Base-by-base conservation (phyloP, 371 early-diverging fungal genomes). In the Umbelopsis sp. region DNA sequence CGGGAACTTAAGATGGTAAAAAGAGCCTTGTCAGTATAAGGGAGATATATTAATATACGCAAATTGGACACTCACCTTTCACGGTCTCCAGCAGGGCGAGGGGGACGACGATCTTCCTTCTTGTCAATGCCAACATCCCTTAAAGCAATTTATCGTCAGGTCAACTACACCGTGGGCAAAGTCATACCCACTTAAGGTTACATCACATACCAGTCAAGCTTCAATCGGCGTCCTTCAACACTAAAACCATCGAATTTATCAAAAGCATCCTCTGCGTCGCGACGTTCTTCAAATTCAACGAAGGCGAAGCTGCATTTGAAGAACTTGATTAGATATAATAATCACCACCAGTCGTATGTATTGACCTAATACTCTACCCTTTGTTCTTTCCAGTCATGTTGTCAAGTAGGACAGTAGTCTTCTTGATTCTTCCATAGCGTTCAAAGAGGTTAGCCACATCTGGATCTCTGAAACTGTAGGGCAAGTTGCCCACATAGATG, bases 401-500 rank as follows among this genome's bases (percentile, higher is more conserved):
- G 70, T 93, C 93, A 70, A 87, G 70, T 18, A 91, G 92, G 25
- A 93, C 89, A 41, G 92, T 90, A 37, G 91, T 84, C 69, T 84
- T 80, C 65, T 71, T 75, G 48, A 93, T 77, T 48, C 81, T 82
- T 37, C 93, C 93, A 75, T 87, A 93, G 35, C 87, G 86, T 72
- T 91, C 90, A 77, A 92, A 92, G 83, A 93, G 86, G 20, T 86
- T 83, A 44, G 80, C 80, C 76, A 81, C 89, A 73, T 93, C 92
- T 16, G 81, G 79, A 70, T 93, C 92, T 63, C 83, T 80, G 71
- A 86, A 92, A 53, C 78, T 80, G 69, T 93, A 93, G n/a, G 93
- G 93, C 68, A 93, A 82, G 69, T 92, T 93, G 53, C 93, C 93
- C n/a, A 91, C 86, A 71, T 88, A 93, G 29, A 93, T 72, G 16